Conservation (phyloP, 306 rosid genomes). For the Pyrus betulifolia region DNA sequence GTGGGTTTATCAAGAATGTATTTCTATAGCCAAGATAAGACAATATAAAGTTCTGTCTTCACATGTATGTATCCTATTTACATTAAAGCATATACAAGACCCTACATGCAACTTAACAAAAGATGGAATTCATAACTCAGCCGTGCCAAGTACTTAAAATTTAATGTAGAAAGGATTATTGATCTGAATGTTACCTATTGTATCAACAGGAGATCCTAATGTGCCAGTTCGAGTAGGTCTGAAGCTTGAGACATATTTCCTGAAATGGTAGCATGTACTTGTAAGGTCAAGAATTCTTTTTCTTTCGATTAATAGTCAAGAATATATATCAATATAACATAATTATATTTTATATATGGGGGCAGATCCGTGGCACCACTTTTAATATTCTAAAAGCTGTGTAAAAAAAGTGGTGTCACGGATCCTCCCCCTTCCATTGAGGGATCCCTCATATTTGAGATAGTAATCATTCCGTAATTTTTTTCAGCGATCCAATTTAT, state of each 20-base stretch:
- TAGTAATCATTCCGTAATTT: too few species aligned
- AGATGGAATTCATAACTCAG: not conserved
- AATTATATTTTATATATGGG: too few species aligned
- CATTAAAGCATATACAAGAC: not conserved
- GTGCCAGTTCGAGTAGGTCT: slow-evolving; percentile 63
- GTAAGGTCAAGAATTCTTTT: slow-evolving; percentile 4
- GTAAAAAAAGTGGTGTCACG: too few species aligned
- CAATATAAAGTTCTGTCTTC: not conserved
- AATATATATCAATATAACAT: too few species aligned
- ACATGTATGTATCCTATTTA: not conserved
- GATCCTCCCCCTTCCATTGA: too few species aligned
- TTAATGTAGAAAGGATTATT: slow-evolving; percentile 5
- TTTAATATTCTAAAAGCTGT: too few species aligned
- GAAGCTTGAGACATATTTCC: slow-evolving; percentile 81
- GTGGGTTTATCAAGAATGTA: not conserved
- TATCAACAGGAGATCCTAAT: slow-evolving; percentile 52
- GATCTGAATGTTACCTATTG: slow-evolving; percentile 46
- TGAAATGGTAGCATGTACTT: slow-evolving; percentile 27
- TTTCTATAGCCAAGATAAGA: not conserved
- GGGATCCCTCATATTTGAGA: not conserved
- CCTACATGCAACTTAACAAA: not conserved
- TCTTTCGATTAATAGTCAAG: not conserved
- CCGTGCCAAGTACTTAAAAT: not conserved
- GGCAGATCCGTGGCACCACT: too few species aligned
- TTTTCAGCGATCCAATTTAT: too few species aligned